Base-by-base conservation (phyloP, 768 basidiomycete genomes). In the Leccinum barrowsii region DNA sequence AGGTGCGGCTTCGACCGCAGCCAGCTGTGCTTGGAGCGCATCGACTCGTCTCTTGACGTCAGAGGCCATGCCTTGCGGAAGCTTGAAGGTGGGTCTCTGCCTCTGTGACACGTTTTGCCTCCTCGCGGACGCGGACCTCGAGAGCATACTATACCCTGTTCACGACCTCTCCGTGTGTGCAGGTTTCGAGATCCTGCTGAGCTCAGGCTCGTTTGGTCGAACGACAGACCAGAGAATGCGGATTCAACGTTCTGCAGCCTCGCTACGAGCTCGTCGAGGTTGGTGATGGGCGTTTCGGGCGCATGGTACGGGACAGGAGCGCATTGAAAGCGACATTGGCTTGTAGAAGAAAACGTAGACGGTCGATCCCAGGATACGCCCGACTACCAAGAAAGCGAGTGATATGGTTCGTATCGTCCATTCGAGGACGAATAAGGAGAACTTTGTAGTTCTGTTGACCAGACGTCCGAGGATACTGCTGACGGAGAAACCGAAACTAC, bases 211-310 rank as follows among this genome's bases (percentile, higher is more conserved):
- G 79, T 59, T 87, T 76, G 72, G 50, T 88, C 85, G 13, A 75
- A 62, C 4, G 85, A 82, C 15, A 93, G 74, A 7, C 80, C 78
- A 13, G 85, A 83, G 13, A 91, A 74, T 1, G 80, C 84, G 26
- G 73, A 77, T 70, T 92, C 90, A 37, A 92, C 79, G 35, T 76
- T 75, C 59, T 81, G 80, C 12, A 93, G 71, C 10, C 90, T 83
- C 7, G 77, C 75, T 2, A 84, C 77, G 26, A 92, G 74, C 56
- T 90, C 90, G 3, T 81, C 79, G 19, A 91, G 74, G 69, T 90
- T 81, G n/a, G 80, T 78, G 1, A 84, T 82, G 3, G 89, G 88
- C 8, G 76, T 69, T 10, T 82, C 80, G 0, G 89, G 85, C 1
- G 85, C 74, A 2, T 74, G 70, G 65, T 85, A 91, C 7, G 75